Conservation (phyloP, 805 yeast species). For the Hanseniaspora osmophila region DNA sequence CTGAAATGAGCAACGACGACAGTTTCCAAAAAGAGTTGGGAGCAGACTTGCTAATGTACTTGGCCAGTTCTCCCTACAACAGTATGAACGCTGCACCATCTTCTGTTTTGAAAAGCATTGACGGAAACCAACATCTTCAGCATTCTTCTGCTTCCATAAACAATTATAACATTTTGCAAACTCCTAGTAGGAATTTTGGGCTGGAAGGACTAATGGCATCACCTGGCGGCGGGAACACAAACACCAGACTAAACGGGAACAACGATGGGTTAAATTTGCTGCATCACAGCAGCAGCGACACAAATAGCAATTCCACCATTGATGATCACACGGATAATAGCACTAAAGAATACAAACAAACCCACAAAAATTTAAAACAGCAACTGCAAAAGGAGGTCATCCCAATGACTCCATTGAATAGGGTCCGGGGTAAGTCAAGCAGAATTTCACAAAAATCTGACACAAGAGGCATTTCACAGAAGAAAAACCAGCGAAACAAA, state of each 20-base stretch:
- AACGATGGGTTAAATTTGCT: too few species aligned
- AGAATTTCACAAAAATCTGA: neutral
- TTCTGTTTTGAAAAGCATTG: neutral
- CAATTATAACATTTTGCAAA: neutral
- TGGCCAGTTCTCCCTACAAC: conserved; percentile 24
- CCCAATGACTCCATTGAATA: conserved; percentile 1
- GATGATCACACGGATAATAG: neutral
- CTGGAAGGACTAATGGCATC: neutral
- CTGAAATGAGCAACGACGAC: too few species aligned
- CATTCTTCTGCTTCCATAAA: neutral
- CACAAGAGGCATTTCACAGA: neutral
- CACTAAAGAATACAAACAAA: neutral
- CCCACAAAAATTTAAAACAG: neutral
- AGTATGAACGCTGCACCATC: neutral
- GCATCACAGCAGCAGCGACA: too few species aligned
- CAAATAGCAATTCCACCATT: neutral
- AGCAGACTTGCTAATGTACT: conserved; percentile 23
- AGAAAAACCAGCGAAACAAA: neutral
- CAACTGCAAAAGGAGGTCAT: neutral
- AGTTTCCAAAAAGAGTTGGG: conserved; percentile 17
- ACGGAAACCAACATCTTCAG: neutral
- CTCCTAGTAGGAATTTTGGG: neutral
- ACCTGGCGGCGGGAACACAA: too few species aligned
- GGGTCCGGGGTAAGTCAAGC: neutral
- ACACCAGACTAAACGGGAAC: too few species aligned